A percentile compares a stretch with the other conserved stretches of the same genome.
These are phyloP conservation scores for Salix brachista DNA, from an alignment of 345 rosid species.

Conservation along the genomic window DNA sequence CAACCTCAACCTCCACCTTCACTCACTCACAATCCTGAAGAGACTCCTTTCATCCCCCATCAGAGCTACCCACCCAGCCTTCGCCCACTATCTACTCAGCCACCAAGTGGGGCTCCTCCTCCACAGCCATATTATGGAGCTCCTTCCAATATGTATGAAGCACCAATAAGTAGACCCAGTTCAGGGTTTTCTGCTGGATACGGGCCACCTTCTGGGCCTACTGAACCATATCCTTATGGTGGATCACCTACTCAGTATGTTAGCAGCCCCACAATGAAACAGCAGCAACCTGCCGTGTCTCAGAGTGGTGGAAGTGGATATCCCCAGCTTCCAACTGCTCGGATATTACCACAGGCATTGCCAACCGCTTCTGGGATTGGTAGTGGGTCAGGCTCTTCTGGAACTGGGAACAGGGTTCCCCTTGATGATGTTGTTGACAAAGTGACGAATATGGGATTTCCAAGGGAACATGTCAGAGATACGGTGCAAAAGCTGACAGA, in stretches of 20 bases:
- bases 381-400: slow-evolving; percentile 53
- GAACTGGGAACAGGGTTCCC: slow-evolving; percentile 72
- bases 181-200: slow-evolving; percentile 63
- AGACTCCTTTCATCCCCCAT: slow-evolving; percentile 45
- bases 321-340: slow-evolving; percentile 82
- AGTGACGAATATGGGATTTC: slow-evolving; percentile 81
- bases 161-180: slow-evolving; percentile 53
- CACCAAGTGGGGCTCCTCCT: slow-evolving; percentile 46
- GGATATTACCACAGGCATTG: slow-evolving; percentile 62
- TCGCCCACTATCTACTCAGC: slow-evolving; percentile 56
- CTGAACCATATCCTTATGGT: slow-evolving; percentile 49
- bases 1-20: slow-evolving; percentile 55
- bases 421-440: slow-evolving; percentile 76
- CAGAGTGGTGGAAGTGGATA: slow-evolving; percentile 50
- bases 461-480: slow-evolving; percentile 83
- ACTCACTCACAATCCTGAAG: slow-evolving; percentile 61
- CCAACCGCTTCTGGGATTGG: slow-evolving; percentile 61
- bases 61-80: slow-evolving; percentile 56
- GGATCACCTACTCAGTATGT: slow-evolving; percentile 60
- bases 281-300: slow-evolving; percentile 39
- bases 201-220: slow-evolving; percentile 41
- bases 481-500: slow-evolving; percentile 76
- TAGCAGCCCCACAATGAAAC: slow-evolving; percentile 48
- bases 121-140: slow-evolving; percentile 59
- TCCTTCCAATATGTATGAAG: slow-evolving; percentile 52